A percentile compares a stretch with the other conserved stretches of the same genome.
Conservation (phyloP, 495 filamentous ascomycete genomes). For the Trichocladium uniseriatum region DNA sequence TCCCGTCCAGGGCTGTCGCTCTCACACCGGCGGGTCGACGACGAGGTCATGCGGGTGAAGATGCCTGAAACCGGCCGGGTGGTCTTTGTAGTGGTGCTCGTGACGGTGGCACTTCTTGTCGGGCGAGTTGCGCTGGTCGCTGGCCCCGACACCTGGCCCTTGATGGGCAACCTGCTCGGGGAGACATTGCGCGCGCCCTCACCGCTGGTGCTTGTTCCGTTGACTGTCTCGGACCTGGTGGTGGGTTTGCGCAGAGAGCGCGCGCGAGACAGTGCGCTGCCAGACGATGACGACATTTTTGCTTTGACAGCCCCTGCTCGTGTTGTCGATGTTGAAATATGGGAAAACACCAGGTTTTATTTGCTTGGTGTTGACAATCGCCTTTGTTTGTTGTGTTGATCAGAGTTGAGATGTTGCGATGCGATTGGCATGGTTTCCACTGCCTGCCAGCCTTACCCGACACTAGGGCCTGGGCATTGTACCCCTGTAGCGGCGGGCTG, state of each 20-base stretch:
- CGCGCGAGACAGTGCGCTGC: constrained; percentile 30
- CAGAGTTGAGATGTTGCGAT: no score
- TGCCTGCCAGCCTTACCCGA: no score
- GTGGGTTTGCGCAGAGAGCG: constrained; percentile 37
- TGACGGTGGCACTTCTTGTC: constrained; percentile 7
- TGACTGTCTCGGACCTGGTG: constrained; percentile 8
- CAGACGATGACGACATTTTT: constrained; percentile 19
- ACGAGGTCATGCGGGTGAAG: constrained; percentile 6
- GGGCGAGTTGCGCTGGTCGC: constrained; percentile 16
- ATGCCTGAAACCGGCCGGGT: constrained; percentile 11
- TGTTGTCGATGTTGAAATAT: not conserved
- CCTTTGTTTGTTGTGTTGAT: no score
- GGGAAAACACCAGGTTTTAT: no score
- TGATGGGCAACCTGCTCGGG: constrained; percentile 41
- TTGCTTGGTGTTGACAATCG: no score
- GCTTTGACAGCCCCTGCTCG: not conserved
- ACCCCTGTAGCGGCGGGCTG: not conserved
- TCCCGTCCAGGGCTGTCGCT: not conserved
- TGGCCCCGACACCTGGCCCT: constrained; percentile 16
- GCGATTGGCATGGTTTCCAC: no score
- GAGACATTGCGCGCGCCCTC: constrained; percentile 24
- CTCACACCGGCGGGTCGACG: not conserved
- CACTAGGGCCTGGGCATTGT: not conserved
- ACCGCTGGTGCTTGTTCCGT: constrained; percentile 3
- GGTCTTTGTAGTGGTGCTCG: not conserved